Evolutionary conservation across 768 basidiomycete species (phyloP), one percentile per base, ranked within the genome.

Genomic region (Dacryopinax spathularia): DNA sequence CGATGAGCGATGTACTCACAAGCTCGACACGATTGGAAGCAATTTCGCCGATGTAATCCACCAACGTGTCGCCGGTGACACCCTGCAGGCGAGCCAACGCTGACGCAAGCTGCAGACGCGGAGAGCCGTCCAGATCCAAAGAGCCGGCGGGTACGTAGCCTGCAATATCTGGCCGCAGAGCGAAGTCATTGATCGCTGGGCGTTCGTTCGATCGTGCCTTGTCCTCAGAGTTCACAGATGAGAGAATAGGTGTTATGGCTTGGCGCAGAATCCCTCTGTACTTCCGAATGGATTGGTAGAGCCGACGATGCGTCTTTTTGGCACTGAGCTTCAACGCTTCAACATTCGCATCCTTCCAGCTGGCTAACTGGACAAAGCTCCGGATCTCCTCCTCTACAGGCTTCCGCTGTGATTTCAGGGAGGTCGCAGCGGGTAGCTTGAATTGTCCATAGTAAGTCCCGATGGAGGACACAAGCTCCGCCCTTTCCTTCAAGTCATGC

Each of bases 301-400:
- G 77, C 66, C 94, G 90, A 64, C 85, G 86, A 72, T 99, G 96
- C 1, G 91, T 92, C 69, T 80, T 84, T 65, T 88, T 84, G 0
- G 96, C 93, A 71, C 93, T 96, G 65, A 88, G 86, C 72, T 88
- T 89, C 64, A 99, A 79, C 1, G 96, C 93, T 66, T 90, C 87
- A 10, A 98, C 88, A 69, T 98, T 99, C 71, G 93, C 78, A 70
- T 99, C 96, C 73, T 89, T 96, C 96, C 96, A 98, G 70, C 93
- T 97, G 1, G 96, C 96, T 44, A 99, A 79, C 73, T 93, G 95
- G 77, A 98, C 87, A 71, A 92, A 86, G 43, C 82, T 84, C 64
- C 79, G 82, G 61, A 97, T 81, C 63, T 94, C 88, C 68, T 84
- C 87, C 74, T 97, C 91, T 33, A 96, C 72, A 0, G 68, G 70